Evolutionary conservation across 2,329 filamentous ascomycete species (phyloP), one percentile per base, ranked within the genome.

Genomic region (Pezicula carpinea): DNA sequence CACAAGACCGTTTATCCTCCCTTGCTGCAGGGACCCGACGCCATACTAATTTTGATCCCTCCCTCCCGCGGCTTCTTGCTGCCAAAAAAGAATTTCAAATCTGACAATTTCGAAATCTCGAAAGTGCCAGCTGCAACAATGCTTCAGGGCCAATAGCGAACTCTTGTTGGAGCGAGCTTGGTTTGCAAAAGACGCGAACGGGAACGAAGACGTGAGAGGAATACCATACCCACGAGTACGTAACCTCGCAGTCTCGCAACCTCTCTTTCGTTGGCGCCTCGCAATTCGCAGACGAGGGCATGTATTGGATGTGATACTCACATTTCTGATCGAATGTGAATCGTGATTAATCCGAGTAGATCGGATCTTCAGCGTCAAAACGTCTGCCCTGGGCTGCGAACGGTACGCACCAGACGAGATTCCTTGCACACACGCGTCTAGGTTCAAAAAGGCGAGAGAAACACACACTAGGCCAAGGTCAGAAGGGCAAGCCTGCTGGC

Each of bases 1-100:
- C 48, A 54, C 49, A 55, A 53, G 48, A 48, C 44, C 46, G 21
- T 32, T 39, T 50, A 10, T 29, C 8, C 8, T 29, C 10, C 13
- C 26, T 10, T 29, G 8, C 52, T 60, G 57, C 57, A 59, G 53
- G 58, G 55, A 43, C 51, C 55, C 58, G 56, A 55, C 48, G 52
- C 59, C 56, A 60, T 50, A 38, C 43, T 52, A 53, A 52, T 51
- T 50, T 54, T 49, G 51, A 26, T 26, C 23, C 13, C 26, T 29
- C 26, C 6, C 26, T 29, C 26, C 53, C 46, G 53, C 54, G 52
- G 55, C 26, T 50, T 39, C 43, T 19, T 55, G 50, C 53, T 29
- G 26, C 26, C 26, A 29, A 48, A 46, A 8, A n/a, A 32, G 47
- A 26, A 48, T 54, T 52, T 58, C 57, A 57, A 55, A 55, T 54